Base-by-base conservation (phyloP, 352 stramenopile genomes). In the Phytophthora kernoviae region DNA sequence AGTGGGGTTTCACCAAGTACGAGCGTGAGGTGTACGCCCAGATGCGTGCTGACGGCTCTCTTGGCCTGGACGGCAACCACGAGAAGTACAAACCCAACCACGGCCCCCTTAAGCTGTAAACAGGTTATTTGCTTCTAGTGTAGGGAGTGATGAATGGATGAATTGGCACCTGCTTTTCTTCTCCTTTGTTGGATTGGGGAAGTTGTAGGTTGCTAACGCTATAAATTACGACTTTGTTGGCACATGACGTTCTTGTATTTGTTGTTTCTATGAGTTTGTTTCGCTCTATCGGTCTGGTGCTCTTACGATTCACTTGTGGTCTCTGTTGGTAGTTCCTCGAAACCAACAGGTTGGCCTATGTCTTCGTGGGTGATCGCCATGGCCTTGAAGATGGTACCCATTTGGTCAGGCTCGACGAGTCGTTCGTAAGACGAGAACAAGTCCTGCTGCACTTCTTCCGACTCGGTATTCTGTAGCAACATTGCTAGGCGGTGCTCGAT, bases 1-100 rank as follows among this genome's bases (percentile, higher is more conserved):
- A 99, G 88, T 99, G 98, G 98, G 97, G 98, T 63, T 99, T 99
- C 88, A 99, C 97, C 70, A 98, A 98, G 77, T 99, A 98, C 81
- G 86, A 96, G 58, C 92, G 94, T 75, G 96, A 99, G 61, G 93
- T 99, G 62, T 99, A 99, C 85, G 96, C 98, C 22, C 68, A 87
- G 61, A 97, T 98, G 83, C 91, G 97, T 65, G 89, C 97, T 54
- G 90, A 94, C 62, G 97, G 97, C 70, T 90, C 90, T 63, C 86
- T 99, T 15, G 64, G 77, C 18, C 73, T 97, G 6, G 97, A 98
- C 73, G 98, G 98, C 71, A 99, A 99, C 81, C 96, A 98, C 81
- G 97, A 99, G 63, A 99, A 99, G 95, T 97, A 97, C 93, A 79
- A 81, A 45, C 84, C 79, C 64, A 97, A 86, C 84, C 94, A 87